Base-by-base conservation (phyloP, 257 asterid species). In the Solanum appendiculatum region DNA sequence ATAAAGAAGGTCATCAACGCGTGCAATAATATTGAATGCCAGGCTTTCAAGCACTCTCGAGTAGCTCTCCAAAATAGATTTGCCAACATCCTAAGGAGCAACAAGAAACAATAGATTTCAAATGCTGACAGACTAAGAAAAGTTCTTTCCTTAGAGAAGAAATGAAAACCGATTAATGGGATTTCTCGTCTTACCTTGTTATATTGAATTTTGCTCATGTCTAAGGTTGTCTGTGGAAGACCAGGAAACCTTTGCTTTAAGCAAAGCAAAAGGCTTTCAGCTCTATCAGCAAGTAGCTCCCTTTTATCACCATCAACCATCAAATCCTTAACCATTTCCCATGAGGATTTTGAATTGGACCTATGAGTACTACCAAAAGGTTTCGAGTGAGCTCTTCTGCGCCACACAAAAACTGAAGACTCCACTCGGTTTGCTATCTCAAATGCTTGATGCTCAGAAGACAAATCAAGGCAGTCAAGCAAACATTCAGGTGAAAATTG, bases 41-140 rank as follows among this genome's bases (percentile, higher is more conserved):
- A 95, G 88, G 93, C 98, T 93, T 91, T 94, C 97, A 36, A 95
- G 92, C 72, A 93, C 98, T 75, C 98, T 90, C 0, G 98, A 94
- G 92, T 95, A 95, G 90, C 98, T 91, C 93, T 95, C 98, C 89
- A 95, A 66, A 25, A 95, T 89, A 40, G 97, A 91, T 88, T 95
- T 94, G 16, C 98, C 98, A 6, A 95, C 94, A 90, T 95, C 98
- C 98, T 95, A 85, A 16, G 78, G 54, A 86, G 75, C 23, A 64
- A 7, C 60, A 85, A 11, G 54, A 48, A 86, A 7, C 70, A 58
- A 16, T 66, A 20, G 5, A 39, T 37, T 44, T 18, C 33, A 27
- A 77, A 36, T n/a, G 29, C 39, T 51, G 39, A 51, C 27, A 4
- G 18, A 25, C 73, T 12, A 27, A 64, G 73, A 25, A 70, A 37